A percentile compares a stretch with the other conserved stretches of the same genome.
Evolutionary conservation across 2,329 filamentous ascomycete genomes (phyloP).

Genomic region (Aureobasidium melanogenum): DNA sequence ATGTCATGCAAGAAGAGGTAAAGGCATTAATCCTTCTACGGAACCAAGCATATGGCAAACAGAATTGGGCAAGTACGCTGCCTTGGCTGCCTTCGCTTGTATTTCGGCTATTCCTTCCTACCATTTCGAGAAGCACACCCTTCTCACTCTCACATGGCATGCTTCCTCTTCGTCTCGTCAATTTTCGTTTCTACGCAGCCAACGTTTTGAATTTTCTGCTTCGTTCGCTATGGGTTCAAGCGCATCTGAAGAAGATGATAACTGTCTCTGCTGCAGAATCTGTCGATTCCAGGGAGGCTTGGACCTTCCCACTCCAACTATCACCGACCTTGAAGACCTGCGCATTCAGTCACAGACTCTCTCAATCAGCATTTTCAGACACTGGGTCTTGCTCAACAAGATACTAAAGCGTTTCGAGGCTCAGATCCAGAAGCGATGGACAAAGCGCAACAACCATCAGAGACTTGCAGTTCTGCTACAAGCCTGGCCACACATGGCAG

Average conservation of each 20-base stretch:
- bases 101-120: not conserved
- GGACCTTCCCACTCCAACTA: conserved; percentile 17
- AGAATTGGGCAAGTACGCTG: not conserved
- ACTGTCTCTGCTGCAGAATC: conserved; percentile 1
- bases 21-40: not conserved
- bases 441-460: conserved; percentile 43
- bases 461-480: conserved; percentile 37
- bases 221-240: not conserved
- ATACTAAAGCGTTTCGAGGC: conserved; percentile 44
- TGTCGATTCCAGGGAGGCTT: conserved; percentile 13
- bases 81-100: not conserved
- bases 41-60: not conserved
- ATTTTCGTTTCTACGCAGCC: not conserved
- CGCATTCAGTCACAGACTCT: conserved; percentile 17
- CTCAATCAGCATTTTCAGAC: conserved; percentile 26
- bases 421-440: conserved; percentile 46
- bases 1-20: not conserved
- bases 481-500: conserved; percentile 44
- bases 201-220: not conserved
- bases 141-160: not conserved
- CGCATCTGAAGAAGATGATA: not conserved
- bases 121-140: not conserved
- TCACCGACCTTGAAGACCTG: conserved; percentile 16
- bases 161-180: not conserved
- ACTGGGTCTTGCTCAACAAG: conserved; percentile 28